Conservation (phyloP, 768 basidiomycete species). For the Russula lepida region DNA sequence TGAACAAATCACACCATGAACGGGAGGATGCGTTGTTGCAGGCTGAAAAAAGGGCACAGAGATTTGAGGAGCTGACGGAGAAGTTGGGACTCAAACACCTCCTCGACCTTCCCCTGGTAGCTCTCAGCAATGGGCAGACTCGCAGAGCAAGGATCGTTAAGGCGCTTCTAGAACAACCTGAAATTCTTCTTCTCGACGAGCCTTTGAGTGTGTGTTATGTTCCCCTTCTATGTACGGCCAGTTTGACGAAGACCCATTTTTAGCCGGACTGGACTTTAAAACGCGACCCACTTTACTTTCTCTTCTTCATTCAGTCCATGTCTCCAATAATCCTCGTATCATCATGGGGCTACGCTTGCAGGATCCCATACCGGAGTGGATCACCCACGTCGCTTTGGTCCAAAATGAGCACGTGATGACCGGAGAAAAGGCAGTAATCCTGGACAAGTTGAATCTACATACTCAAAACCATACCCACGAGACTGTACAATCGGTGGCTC, state of each 20-base stretch:
- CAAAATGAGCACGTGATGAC: conserved; percentile 39
- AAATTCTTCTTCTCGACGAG: conserved; percentile 82
- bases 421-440: conserved; percentile 42
- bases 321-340: conserved; percentile 43
- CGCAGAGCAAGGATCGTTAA: conserved; percentile 75
- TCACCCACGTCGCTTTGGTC: conserved; percentile 57
- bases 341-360: conserved; percentile 61
- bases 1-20: conserved; percentile 6
- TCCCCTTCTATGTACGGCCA: not conserved
- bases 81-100: conserved; percentile 50
- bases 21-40: conserved; percentile 15
- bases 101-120: conserved; percentile 77
- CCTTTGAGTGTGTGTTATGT: conserved; percentile 56
- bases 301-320: conserved; percentile 49
- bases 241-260: not conserved
- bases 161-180: conserved; percentile 61
- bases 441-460: conserved; percentile 18
- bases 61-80: conserved; percentile 45
- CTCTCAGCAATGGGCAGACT: conserved; percentile 88
- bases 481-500: not conserved
- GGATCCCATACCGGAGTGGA: conserved; percentile 64
- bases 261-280: conserved; percentile 70
- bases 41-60: conserved; percentile 24
- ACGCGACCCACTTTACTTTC: conserved; percentile 48
- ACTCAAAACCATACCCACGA: not conserved